Conservation (phyloP, 1,139 yeast species). For the Nakaseomyces nivariensis region DNA sequence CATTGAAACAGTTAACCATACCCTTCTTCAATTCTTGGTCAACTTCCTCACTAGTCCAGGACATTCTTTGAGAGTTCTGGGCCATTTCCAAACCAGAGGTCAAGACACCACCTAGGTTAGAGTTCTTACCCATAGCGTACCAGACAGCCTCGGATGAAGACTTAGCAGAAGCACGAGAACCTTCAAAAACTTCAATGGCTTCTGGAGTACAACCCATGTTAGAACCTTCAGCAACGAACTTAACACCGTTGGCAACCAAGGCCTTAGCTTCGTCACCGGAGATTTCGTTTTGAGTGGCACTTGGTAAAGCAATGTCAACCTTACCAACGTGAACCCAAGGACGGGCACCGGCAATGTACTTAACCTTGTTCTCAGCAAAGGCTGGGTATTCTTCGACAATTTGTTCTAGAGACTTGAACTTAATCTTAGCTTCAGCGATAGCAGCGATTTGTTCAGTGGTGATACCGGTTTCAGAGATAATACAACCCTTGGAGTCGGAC, state of each 20-base stretch:
- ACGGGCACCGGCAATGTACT: slow-evolving; percentile 86
- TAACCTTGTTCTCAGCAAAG: slow-evolving; percentile 49
- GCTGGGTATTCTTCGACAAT: slow-evolving; percentile 52
- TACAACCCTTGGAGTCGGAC: slow-evolving; percentile 89
- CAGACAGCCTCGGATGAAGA: slow-evolving; percentile 51
- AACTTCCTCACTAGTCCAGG: slow-evolving; percentile 84
- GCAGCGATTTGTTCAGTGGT: slow-evolving; percentile 68
- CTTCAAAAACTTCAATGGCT: slow-evolving; percentile 91
- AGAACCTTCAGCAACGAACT: slow-evolving; percentile 96
- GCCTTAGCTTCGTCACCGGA: slow-evolving; percentile 95
- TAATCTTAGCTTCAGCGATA: slow-evolving; percentile 72
- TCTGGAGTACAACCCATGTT: slow-evolving; percentile 99
- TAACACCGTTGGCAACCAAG: slow-evolving; percentile 83
- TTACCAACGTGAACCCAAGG: slow-evolving; percentile 92
- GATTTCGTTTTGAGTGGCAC: slow-evolving; percentile 97
- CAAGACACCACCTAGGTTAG: slow-evolving; percentile 99
- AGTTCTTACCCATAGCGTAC: slow-evolving; percentile 99
- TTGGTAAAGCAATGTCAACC: slow-evolving; percentile 94
- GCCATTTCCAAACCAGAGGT: slow-evolving; percentile 99
- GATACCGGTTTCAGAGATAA: slow-evolving; percentile 69
- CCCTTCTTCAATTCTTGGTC: slow-evolving; percentile 79
- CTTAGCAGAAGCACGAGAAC: slow-evolving; percentile 52
- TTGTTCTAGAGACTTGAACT: slow-evolving; percentile 67
- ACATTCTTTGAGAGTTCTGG: slow-evolving; percentile 90
- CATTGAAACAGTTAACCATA: slow-evolving; percentile 88